Conservation (phyloP, 371 early-diverging fungal species). For the Rhizomucor pusillus region DNA sequence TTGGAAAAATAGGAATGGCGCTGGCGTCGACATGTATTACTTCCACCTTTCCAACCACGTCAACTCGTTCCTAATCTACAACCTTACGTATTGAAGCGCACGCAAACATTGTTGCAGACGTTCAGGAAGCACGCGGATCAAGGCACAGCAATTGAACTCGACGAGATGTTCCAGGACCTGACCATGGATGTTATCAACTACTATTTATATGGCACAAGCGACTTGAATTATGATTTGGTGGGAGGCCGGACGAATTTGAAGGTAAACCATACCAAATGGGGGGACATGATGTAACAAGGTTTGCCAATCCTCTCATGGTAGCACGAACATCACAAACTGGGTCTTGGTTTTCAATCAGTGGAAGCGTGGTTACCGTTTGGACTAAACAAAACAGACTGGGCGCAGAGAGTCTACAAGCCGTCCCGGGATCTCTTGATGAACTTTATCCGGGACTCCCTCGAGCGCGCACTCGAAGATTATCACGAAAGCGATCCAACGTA, state of each 20-base stretch:
- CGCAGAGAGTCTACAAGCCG: constrained; percentile 28
- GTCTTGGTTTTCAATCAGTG: constrained; percentile 44
- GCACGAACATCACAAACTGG: constrained; percentile 35
- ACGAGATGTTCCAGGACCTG: constrained; percentile 33
- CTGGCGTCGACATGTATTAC: constrained; percentile 47
- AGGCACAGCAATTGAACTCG: constrained; percentile 30
- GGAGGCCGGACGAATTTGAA: constrained; percentile 40
- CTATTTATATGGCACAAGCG: constrained; percentile 44
- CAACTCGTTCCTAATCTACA: constrained; percentile 40
- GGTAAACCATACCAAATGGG: constrained; percentile 18
- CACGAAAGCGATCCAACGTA: constrained; percentile 12
- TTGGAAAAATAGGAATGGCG: constrained; percentile 42
- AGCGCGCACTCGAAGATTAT: constrained; percentile 14
- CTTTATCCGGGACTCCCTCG: constrained; percentile 37
- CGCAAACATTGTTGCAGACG: constrained; percentile 8
- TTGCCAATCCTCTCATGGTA: not conserved
- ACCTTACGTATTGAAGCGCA: constrained; percentile 36
- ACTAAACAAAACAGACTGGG: constrained; percentile 43
- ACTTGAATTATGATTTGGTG: constrained; percentile 38
- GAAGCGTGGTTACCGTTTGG: constrained; percentile 47
- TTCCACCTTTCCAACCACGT: constrained; percentile 46
- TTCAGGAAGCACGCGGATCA: constrained; percentile 25
- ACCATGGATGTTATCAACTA: constrained; percentile 52
- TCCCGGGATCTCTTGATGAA: constrained; percentile 34
- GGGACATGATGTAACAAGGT: not conserved